Conservation (phyloP, 352 stramenopile species). For the Globisporangium nagaii region DNA sequence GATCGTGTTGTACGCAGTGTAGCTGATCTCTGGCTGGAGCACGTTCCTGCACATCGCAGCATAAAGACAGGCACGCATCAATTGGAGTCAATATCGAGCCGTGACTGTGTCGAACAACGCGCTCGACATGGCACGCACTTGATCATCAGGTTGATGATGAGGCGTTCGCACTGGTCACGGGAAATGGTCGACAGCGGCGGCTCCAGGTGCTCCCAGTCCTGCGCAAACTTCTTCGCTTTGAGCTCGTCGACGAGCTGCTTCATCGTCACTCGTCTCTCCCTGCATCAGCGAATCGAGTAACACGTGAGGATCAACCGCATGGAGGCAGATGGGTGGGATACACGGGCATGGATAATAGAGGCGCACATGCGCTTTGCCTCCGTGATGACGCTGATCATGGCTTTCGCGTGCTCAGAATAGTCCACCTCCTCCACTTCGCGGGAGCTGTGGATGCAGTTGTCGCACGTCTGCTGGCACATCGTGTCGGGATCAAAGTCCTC, state of each 20-base stretch:
- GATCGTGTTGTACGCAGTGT: constrained; percentile 72
- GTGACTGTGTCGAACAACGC: too few relatives aligned
- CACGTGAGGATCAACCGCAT: background rate
- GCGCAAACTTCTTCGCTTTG: constrained; percentile 40
- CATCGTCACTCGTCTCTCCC: constrained; percentile 54
- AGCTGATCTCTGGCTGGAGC: constrained; percentile 67
- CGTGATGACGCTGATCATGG: constrained; percentile 36
- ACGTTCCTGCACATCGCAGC: constrained; percentile 41
- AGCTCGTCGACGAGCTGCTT: constrained; percentile 72
- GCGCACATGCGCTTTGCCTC: constrained; percentile 48
- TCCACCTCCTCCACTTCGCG: constrained; percentile 21
- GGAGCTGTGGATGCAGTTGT: constrained; percentile 38
- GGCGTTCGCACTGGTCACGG: constrained; percentile 33
- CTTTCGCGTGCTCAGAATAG: constrained; percentile 43
- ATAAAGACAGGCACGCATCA: background rate
- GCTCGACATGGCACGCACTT: too few relatives aligned
- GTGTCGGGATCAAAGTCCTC: constrained; percentile 26
- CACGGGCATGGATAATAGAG: too few relatives aligned
- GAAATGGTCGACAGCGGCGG: constrained; percentile 31
- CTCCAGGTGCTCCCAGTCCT: constrained; percentile 27
- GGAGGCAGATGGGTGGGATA: too few relatives aligned
- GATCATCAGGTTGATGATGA: constrained; percentile 48
- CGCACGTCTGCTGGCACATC: constrained; percentile 39
- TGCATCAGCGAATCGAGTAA: constrained; percentile 11
- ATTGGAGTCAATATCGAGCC: too few relatives aligned